These are phyloP conservation scores for Mycena haematopus DNA, from an alignment of 768 basidiomycete species.

Conservation along the genomic window DNA sequence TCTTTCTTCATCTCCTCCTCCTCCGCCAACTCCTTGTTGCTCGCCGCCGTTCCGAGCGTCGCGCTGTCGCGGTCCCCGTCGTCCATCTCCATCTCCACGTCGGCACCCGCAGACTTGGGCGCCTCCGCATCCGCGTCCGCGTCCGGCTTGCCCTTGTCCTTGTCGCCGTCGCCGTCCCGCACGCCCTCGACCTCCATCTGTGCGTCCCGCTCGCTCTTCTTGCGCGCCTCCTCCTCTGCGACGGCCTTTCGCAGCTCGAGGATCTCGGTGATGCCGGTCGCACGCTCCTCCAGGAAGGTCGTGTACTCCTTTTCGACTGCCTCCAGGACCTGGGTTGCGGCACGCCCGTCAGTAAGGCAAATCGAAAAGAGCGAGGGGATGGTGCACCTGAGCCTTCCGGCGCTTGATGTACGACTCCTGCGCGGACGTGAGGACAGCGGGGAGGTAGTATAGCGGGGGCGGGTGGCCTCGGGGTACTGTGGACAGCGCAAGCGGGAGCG, in stretches of 20 bases:
- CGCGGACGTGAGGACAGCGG: conserved; percentile 66
- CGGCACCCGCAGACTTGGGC: conserved; percentile 31
- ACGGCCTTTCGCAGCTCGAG: conserved; percentile 65
- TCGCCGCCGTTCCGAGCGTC: conserved; percentile 37
- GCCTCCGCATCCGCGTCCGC: conserved; percentile 2
- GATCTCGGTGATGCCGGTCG: conserved; percentile 65
- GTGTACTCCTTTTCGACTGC: conserved; percentile 75
- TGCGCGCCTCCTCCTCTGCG: conserved; percentile 66
- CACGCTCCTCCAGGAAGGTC: conserved; percentile 66
- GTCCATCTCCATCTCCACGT: conserved; percentile 47
- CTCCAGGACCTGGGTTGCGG: conserved; percentile 57
- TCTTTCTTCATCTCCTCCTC: conserved; percentile 52
- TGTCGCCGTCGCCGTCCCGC: conserved; percentile 47
- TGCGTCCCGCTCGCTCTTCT: conserved; percentile 40
- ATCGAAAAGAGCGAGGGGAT: neutral
- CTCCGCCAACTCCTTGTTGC: conserved; percentile 41
- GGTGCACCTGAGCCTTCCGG: conserved; percentile 66
- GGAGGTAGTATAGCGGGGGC: conserved; percentile 80
- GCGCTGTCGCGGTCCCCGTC: conserved; percentile 37
- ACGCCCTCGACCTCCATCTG: conserved; percentile 31
- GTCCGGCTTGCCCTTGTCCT: conserved; percentile 54
- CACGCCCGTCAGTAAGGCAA: neutral
- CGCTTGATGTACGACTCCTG: conserved; percentile 72
- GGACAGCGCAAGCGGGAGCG: conserved; percentile 46
- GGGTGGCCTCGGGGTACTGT: conserved; percentile 69